Evolutionary conservation across 768 basidiomycete species (phyloP).

Genomic region (Phaeotremella fagi): DNA sequence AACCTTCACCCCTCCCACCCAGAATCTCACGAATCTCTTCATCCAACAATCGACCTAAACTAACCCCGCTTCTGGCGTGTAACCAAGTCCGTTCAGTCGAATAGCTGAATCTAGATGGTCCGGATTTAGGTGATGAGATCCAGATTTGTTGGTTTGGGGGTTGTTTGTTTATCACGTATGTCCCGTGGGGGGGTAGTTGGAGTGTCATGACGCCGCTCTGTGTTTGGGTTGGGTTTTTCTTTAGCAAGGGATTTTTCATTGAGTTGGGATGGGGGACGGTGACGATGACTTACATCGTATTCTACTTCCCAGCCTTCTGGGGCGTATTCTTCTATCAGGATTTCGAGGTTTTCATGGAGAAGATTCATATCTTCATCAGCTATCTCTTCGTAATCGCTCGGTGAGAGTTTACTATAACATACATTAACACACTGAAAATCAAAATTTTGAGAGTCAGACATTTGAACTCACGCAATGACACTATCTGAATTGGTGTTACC

Average conservation of each 20-base stretch:
- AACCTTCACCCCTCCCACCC: constrained; percentile 14
- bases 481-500: too few species aligned
- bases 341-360: constrained; percentile 41
- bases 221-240: too few species aligned
- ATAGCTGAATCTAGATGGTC: constrained; percentile 43
- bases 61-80: constrained; percentile 27
- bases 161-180: constrained; percentile 49
- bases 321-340: constrained; percentile 34
- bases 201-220: constrained; percentile 47
- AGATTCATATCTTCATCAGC: constrained; percentile 42
- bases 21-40: constrained; percentile 32
- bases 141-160: constrained; percentile 48
- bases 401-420: too few species aligned
- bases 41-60: constrained; percentile 35
- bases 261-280: neutral
- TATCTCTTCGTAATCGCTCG: constrained; percentile 35
- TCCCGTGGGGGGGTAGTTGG: constrained; percentile 42
- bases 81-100: constrained; percentile 27
- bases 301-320: constrained; percentile 45
- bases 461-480: too few species aligned
- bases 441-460: too few species aligned
- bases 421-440: too few species aligned
- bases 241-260: neutral
- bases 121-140: constrained; percentile 44
- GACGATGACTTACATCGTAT: constrained; percentile 39